Conservation (phyloP, 2,329 filamentous ascomycete genomes). For the Helotiales sp. region DNA sequence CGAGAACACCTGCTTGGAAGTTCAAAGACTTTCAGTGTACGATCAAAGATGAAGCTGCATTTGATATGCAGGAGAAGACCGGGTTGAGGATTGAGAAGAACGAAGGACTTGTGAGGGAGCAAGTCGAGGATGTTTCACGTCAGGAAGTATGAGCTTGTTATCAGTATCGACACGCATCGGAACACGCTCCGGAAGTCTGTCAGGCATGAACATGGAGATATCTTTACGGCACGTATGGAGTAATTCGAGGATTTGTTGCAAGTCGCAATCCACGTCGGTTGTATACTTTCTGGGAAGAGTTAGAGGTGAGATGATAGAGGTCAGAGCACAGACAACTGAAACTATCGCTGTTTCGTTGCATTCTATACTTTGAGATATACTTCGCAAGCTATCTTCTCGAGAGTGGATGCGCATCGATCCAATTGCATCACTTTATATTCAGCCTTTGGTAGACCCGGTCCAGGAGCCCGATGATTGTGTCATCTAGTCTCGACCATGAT, state of each 20-base stretch:
- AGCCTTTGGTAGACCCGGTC: no score
- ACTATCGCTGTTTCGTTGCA: neutral
- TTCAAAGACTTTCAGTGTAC: constrained; percentile 14
- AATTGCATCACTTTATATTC: no score
- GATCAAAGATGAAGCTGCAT: constrained; percentile 17
- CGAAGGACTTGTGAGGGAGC: neutral
- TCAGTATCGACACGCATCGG: no score
- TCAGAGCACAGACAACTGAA: neutral
- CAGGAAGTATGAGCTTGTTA: neutral
- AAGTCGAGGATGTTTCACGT: neutral
- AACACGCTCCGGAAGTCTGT: neutral
- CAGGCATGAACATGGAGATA: neutral
- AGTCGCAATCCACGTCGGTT: neutral
- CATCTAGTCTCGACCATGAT: no score
- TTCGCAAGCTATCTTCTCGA: no score
- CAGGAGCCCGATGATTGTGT: no score
- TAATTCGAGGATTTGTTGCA: neutral
- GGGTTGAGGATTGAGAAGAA: constrained; percentile 15
- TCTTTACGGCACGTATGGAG: neutral
- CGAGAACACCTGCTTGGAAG: constrained; percentile 12
- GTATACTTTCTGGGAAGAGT: neutral
- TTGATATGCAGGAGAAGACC: constrained; percentile 11
- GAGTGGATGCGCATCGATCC: no score
- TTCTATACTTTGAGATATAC: no score
- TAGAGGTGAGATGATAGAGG: neutral